Base-by-base conservation (phyloP, 1,284 basidiomycete genomes). In the Rhodotorula sp. region DNA sequence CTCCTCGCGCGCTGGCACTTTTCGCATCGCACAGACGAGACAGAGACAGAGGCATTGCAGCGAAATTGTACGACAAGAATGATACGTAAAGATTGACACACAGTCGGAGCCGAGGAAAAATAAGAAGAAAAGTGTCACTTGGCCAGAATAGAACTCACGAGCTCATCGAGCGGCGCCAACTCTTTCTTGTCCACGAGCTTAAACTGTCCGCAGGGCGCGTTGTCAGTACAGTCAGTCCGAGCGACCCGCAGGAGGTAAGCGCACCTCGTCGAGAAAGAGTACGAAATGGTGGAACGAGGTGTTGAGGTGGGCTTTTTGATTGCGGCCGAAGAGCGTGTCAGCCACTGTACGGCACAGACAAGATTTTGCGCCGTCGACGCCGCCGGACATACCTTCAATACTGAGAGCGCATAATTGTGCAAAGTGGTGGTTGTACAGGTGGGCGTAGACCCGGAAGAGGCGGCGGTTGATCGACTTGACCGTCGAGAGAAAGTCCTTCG, bases 371-470 rank as follows among this genome's bases (percentile, higher is more conserved):
- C 37, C 37, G 37, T 10, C 10, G 37, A 17, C 8, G 7, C 22
- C 6, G n/a, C 12, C 6, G 18, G 45, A 76, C 84, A 63, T 75
- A 95, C 94, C 94, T 86, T 99, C 96, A 71, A 99, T 97, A 22
- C 94, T 94, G 61, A 99, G 83, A 14, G 95, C 96, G 81, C 95
- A 99, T 71, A 99, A 93, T 79, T 98, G 95, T 78, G 98, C 95
- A 81, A 99, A 99, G 82, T 99, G 96, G 78, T 95, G 95, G 85
- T 95, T 96, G 84, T 99, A 99, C 78, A 99, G 89, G 81, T 99
- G 96, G 30, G 95, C 96, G 79, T 99, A 99, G 55, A 99, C 91
- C 22, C 96, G 86, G 86, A 99, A 99, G 60, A 99, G 82, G 37
- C 96, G 86, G 64, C 96, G 86, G 68, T 95, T 87, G 70, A 99